Evolutionary conservation across 2,329 filamentous ascomycete species (phyloP).

Genomic region (Ophiosphaerella korrae): DNA sequence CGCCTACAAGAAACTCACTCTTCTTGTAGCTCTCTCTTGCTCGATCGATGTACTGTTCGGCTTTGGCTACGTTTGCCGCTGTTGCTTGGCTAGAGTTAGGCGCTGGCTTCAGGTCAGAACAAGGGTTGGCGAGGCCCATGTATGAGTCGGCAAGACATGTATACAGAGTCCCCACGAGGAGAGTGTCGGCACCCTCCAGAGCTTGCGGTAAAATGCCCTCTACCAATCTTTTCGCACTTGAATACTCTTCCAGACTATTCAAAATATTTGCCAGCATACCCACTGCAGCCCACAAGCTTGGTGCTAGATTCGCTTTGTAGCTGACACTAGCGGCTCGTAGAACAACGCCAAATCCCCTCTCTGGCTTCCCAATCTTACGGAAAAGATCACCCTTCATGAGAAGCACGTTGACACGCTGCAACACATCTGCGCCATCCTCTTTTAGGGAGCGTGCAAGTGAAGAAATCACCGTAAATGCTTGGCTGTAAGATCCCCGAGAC

Average conservation of each 20-base stretch:
- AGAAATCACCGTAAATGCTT: conserved; percentile 62
- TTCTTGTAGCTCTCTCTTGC: conserved; percentile 59
- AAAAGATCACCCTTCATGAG: conserved; percentile 75
- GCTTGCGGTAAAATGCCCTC: conserved; percentile 72
- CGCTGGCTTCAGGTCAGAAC: conserved; percentile 8
- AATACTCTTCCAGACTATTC: conserved; percentile 71
- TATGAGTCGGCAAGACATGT: conserved; percentile 74
- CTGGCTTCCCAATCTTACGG: conserved; percentile 68
- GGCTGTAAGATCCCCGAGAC: conserved; percentile 57
- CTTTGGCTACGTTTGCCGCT: conserved; percentile 32
- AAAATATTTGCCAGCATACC: conserved; percentile 71
- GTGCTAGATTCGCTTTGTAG: conserved; percentile 70
- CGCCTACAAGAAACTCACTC: conserved; percentile 70
- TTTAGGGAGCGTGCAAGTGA: conserved; percentile 57
- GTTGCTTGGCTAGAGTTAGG: conserved; percentile 18
- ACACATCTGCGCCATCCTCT: conserved; percentile 65
- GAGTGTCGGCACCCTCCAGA: conserved; percentile 70
- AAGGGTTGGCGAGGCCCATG: conserved; percentile 73
- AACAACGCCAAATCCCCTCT: conserved; percentile 76
- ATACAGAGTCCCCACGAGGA: conserved; percentile 70
- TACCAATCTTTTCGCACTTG: conserved; percentile 67
- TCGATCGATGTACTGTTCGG: conserved; percentile 44
- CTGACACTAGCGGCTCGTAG: conserved; percentile 77
- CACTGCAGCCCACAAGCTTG: conserved; percentile 74
- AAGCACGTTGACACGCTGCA: conserved; percentile 72